These are phyloP conservation scores for Exophiala spinifera DNA, from an alignment of 2,329 filamentous ascomycete species.

Conservation along the genomic window DNA sequence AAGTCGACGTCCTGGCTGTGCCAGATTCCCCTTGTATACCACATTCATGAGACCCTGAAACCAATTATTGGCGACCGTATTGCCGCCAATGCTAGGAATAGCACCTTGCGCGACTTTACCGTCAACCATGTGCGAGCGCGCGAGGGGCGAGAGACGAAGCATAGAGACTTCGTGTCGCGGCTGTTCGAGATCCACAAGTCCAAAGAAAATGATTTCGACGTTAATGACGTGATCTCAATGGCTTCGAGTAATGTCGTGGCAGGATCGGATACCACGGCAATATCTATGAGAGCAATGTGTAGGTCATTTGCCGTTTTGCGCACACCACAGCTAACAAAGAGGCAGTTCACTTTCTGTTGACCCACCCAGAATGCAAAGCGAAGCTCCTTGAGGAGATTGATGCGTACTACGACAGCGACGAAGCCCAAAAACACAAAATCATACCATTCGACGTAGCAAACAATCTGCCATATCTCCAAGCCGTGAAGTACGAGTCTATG, in stretches of 20 bases:
- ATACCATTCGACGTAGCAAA: no score
- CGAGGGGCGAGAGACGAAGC: constrained; percentile 34
- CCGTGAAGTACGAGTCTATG: no score
- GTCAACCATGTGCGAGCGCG: constrained; percentile 26
- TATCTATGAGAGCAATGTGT: constrained; percentile 32
- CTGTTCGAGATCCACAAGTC: constrained; percentile 38
- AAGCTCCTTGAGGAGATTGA: no score
- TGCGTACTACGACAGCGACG: no score
- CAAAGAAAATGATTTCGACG: constrained; percentile 36
- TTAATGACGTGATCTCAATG: constrained; percentile 33
- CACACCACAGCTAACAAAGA: no score
- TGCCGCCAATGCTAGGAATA: constrained; percentile 35
- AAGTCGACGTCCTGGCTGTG: constrained; percentile 39
- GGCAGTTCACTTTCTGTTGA: no score
- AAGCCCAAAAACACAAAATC: no score
- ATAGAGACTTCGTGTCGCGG: constrained; percentile 39
- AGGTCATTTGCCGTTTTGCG: no score
- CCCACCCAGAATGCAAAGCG: no score
- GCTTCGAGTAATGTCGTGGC: constrained; percentile 37
- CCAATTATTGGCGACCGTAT: constrained; percentile 40
- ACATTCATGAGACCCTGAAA: constrained; percentile 35
- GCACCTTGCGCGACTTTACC: constrained; percentile 29
- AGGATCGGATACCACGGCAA: constrained; percentile 32
- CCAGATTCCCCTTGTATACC: constrained; percentile 38
- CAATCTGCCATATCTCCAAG: no score